A percentile compares a stretch with the other conserved stretches of the same genome.
These are phyloP conservation scores for Venturia asperata DNA, from an alignment of 2,329 filamentous ascomycete genomes.

Conservation along the genomic window DNA sequence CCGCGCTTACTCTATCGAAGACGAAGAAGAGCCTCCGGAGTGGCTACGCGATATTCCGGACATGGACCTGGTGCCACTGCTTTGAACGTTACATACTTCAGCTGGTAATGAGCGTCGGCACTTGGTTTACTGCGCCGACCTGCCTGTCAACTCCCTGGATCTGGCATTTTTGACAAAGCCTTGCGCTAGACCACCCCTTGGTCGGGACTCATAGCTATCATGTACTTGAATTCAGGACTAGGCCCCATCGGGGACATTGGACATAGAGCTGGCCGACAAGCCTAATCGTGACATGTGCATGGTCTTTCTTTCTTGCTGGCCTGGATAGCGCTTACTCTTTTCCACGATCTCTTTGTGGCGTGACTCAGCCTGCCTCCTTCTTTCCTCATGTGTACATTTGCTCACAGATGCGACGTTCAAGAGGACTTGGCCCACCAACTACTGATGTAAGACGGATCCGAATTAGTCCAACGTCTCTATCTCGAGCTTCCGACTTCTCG, in stretches of 20 bases:
- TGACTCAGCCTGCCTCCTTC: no score
- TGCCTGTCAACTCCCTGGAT: neutral
- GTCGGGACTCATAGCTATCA: neutral
- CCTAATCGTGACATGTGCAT: neutral
- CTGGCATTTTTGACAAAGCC: neutral
- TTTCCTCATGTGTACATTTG: no score
- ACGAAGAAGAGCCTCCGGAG: neutral
- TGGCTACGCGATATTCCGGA: conserved; percentile 2
- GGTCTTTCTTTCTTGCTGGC: neutral
- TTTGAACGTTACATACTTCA: neutral
- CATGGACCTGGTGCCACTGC: conserved; percentile 3
- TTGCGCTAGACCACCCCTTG: neutral
- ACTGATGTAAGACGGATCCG: no score
- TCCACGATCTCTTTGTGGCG: no score
- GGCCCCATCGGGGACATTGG: neutral
- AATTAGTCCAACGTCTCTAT: no score
- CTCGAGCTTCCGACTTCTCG: no score
- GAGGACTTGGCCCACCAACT: no score
- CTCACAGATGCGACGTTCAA: no score
- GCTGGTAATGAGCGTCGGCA: neutral
- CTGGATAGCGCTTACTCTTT: no score
- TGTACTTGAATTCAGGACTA: neutral
- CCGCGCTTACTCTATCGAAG: neutral
- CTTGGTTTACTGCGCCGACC: neutral
- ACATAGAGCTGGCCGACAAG: neutral